Percentiles rank a stretch among this genome's conserved stretches.
Conservation (phyloP, 208 protist species). For the Leishmania tropica region DNA sequence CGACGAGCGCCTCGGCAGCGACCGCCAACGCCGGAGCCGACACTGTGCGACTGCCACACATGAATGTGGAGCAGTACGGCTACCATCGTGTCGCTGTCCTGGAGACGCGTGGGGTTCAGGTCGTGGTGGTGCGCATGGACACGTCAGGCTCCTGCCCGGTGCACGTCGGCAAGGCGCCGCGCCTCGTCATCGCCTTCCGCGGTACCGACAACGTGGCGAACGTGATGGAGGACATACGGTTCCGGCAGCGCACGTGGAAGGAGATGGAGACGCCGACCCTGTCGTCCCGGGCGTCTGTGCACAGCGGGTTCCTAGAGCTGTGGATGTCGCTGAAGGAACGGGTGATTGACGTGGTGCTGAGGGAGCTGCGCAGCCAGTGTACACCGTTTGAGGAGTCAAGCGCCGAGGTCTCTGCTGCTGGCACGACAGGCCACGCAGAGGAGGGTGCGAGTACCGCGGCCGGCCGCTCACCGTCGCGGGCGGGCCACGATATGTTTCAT, state of each 20-base stretch:
- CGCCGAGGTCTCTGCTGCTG: neutral
- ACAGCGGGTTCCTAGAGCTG: slow-evolving; percentile 81
- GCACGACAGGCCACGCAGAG: neutral
- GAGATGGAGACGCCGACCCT: slow-evolving; percentile 60
- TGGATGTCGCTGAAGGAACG: slow-evolving; percentile 76
- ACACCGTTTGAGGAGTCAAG: neutral
- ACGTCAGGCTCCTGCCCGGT: slow-evolving; percentile 30
- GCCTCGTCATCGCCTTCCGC: slow-evolving; percentile 79
- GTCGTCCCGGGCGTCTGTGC: slow-evolving; percentile 49
- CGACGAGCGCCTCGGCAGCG: neutral
- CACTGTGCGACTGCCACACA: slow-evolving; percentile 13
- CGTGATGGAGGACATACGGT: slow-evolving; percentile 66
- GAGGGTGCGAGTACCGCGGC: neutral
- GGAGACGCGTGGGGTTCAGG: slow-evolving; percentile 68
- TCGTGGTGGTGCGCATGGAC: slow-evolving; percentile 65
- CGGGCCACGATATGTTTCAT: neutral
- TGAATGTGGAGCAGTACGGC: slow-evolving; percentile 75
- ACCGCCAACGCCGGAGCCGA: neutral
- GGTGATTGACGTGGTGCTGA: slow-evolving; percentile 58
- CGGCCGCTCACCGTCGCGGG: neutral
- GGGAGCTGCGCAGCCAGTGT: slow-evolving; percentile 34
- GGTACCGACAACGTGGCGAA: slow-evolving; percentile 81
- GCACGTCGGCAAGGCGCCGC: slow-evolving; percentile 45
- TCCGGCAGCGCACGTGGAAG: slow-evolving; percentile 61
- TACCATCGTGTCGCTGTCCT: slow-evolving; percentile 68